A percentile compares a stretch with the other conserved stretches of the same genome.
Evolutionary conservation across 1,284 basidiomycete species (phyloP).

Genomic region (Athelia psychrophila): DNA sequence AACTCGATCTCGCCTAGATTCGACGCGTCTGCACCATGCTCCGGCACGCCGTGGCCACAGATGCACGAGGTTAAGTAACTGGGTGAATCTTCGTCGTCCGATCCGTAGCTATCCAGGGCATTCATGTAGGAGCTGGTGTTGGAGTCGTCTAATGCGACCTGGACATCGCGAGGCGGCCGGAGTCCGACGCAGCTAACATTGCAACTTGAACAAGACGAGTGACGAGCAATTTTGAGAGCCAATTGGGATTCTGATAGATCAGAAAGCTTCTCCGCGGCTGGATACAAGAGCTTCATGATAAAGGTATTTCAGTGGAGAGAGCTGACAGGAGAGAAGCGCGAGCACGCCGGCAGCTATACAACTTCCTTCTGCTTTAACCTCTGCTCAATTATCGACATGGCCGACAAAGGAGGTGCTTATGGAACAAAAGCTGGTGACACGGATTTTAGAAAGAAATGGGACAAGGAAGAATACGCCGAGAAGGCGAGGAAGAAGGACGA

Average conservation of each 20-base stretch:
- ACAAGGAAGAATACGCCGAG: conserved; percentile 82
- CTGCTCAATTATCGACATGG: conserved; percentile 37
- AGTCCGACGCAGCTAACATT: conserved; percentile 54
- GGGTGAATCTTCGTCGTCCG: conserved; percentile 50
- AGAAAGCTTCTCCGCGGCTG: conserved; percentile 47
- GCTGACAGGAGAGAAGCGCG: not conserved
- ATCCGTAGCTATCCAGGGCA: conserved; percentile 60
- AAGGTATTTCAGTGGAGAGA: too few relatives aligned
- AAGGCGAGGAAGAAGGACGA: conserved; percentile 72
- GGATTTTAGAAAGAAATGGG: conserved; percentile 83
- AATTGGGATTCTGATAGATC: conserved; percentile 46
- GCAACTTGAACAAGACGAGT: conserved; percentile 65
- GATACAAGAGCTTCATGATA: conserved; percentile 62
- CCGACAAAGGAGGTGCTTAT: conserved; percentile 60
- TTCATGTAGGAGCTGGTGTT: conserved; percentile 44
- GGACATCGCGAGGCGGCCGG: conserved; percentile 57
- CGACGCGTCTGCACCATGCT: conserved; percentile 68
- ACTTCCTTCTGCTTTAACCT: conserved; percentile 2
- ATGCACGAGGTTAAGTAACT: conserved; percentile 64
- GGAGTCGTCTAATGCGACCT: conserved; percentile 54
- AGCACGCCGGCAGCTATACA: not conserved
- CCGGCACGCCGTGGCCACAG: conserved; percentile 72
- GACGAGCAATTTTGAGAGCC: conserved; percentile 71
- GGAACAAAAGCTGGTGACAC: conserved; percentile 64
- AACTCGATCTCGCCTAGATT: conserved; percentile 60